phyloP scores from a whole-genome alignment of 805 yeast genomes.

The Pichia manshurica region DNA sequence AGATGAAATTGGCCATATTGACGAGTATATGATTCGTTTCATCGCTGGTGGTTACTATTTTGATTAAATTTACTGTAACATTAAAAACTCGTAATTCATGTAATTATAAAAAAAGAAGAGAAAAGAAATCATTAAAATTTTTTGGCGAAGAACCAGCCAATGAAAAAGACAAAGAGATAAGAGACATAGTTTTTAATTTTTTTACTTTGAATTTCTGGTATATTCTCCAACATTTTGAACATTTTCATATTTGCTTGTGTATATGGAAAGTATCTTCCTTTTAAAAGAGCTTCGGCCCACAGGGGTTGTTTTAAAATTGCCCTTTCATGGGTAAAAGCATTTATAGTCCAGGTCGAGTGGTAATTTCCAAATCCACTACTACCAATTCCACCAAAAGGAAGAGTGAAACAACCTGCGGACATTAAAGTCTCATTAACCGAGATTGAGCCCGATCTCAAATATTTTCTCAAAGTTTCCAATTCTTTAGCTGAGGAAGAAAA shows the following conservation, averaged over 20 bases:
- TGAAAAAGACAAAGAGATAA: slow-evolving; percentile 1
- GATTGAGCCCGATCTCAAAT: slow-evolving; percentile 63
- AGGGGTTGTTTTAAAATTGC: slow-evolving; percentile 61
- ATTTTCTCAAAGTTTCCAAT: background rate
- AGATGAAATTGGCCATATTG: slow-evolving; percentile 75
- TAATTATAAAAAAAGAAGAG: background rate
- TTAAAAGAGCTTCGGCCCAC: slow-evolving; percentile 54
- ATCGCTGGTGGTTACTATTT: slow-evolving; percentile 77
- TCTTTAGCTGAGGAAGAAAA: slow-evolving; percentile 6
- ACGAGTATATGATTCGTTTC: slow-evolving; percentile 91
- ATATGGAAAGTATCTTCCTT: slow-evolving; percentile 63
- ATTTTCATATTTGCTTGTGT: slow-evolving; percentile 26
- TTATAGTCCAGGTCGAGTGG: slow-evolving; percentile 67
- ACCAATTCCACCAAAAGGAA: slow-evolving; percentile 94
- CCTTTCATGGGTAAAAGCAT: slow-evolving; percentile 73
- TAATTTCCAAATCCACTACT: slow-evolving; percentile 76
- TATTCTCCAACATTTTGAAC: slow-evolving; percentile 7
- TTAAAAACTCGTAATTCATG: background rate
- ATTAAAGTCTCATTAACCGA: slow-evolving; percentile 63
- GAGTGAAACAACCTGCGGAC: slow-evolving; percentile 55
- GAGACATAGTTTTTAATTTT: background rate
- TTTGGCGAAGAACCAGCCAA: slow-evolving; percentile 14
- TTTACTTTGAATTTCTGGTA: slow-evolving; percentile 16
- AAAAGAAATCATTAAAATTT: background rate
- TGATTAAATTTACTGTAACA: slow-evolving; percentile 21